These are phyloP conservation scores for Oryza longistaminata DNA, from an alignment of 176 grass and related monocot genomes.

Conservation along the genomic window DNA sequence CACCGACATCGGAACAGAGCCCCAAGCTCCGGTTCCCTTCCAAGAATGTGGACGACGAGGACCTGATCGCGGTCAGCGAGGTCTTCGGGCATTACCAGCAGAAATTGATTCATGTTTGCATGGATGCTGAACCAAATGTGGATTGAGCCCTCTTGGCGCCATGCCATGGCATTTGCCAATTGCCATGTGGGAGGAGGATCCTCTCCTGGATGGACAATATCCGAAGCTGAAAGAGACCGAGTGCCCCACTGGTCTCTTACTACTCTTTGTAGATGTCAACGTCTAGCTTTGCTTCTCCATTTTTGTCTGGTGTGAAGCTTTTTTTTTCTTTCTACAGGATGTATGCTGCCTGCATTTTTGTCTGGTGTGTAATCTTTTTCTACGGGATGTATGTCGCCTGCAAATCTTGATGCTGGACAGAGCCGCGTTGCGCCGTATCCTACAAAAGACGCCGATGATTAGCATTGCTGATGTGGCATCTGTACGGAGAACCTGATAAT, in stretches of 20 bases:
- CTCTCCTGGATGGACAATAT: background rate
- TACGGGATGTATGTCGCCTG: conserved; percentile 23
- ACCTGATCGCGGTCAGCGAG: conserved; percentile 71
- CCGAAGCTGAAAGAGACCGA: background rate
- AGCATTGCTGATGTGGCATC: conserved; percentile 22
- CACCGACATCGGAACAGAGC: conserved; percentile 3
- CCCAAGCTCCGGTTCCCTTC: conserved; percentile 70
- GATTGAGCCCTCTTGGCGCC: conserved; percentile 35
- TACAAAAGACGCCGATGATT: background rate
- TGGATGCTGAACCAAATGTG: conserved; percentile 67
- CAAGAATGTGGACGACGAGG: conserved; percentile 68
- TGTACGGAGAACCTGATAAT: conserved; percentile 7
- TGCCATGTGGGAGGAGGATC: background rate
- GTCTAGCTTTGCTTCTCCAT: conserved; percentile 2
- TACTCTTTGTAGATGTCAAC: background rate
- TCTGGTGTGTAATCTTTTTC: conserved; percentile 5
- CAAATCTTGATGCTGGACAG: background rate
- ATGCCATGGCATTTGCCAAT: background rate
- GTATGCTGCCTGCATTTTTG: conserved; percentile 24
- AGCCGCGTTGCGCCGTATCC: background rate
- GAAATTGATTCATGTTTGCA: conserved; percentile 83
- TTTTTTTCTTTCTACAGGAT: conserved; percentile 5
- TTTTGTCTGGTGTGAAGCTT: conserved; percentile 17
- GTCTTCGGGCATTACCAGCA: conserved; percentile 95
- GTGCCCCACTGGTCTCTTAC: background rate